phyloP scores from a whole-genome alignment of 2,329 filamentous ascomycete genomes.

The Stachybotrys elegans region DNA sequence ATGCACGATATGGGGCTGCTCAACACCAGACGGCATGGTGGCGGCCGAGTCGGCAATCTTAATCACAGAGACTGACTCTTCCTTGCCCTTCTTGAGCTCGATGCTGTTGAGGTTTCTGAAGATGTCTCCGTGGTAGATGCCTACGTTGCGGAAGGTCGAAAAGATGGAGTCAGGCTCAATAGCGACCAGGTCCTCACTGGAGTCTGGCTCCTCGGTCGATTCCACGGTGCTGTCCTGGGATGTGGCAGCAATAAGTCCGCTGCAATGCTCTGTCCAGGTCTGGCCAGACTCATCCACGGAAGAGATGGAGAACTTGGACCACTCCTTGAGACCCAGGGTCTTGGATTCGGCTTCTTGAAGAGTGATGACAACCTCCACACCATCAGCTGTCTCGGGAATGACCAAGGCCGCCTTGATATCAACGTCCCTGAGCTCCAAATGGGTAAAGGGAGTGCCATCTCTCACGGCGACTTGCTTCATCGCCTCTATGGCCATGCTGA shows the following conservation, averaged over 20 bases:
- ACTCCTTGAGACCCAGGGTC: background rate
- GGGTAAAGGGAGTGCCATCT: constrained; percentile 11
- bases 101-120: too few relatives aligned
- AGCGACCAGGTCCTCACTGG: too few relatives aligned
- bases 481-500: constrained; percentile 26
- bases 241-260: background rate
- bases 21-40: too few relatives aligned
- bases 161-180: too few relatives aligned
- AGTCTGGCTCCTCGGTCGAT: too few relatives aligned
- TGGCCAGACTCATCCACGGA: background rate
- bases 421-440: constrained; percentile 11
- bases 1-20: too few relatives aligned
- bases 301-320: background rate
- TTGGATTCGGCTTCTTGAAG: background rate
- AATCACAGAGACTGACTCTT: too few relatives aligned
- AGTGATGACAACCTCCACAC: constrained; percentile 15
- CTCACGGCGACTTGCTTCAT: constrained; percentile 10
- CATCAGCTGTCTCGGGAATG: constrained; percentile 15
- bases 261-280: constrained; percentile 1
- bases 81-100: too few relatives aligned
- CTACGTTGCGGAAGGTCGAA: too few relatives aligned
- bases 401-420: constrained; percentile 17
- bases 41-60: too few relatives aligned
- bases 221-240: too few relatives aligned
- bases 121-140: too few relatives aligned